A percentile compares a stretch with the other conserved stretches of the same genome.
Evolutionary conservation across 2,329 filamentous ascomycete species (phyloP).

Genomic region (Nothophaeocryptopus gaeumannii): DNA sequence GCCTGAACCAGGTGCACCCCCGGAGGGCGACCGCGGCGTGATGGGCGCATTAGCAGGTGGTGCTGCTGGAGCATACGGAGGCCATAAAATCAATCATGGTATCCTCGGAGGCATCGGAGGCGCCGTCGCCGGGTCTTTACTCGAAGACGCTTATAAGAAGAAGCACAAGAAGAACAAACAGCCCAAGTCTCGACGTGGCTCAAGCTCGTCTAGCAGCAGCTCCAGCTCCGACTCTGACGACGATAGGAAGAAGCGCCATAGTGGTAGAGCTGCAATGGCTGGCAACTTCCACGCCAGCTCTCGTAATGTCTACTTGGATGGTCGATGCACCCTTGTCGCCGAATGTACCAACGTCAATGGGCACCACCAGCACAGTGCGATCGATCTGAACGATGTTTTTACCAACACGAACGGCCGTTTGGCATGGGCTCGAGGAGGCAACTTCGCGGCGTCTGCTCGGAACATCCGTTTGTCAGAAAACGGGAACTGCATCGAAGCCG

Average conservation of each 20-base stretch:
- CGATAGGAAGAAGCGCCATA: constrained; percentile 17
- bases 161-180: constrained; percentile 38
- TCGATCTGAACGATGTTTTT: constrained; percentile 40
- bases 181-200: constrained; percentile 15
- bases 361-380: constrained; percentile 30
- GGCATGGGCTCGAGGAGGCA: constrained; percentile 37
- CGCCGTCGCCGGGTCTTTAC: constrained; percentile 53
- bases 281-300: constrained; percentile 42
- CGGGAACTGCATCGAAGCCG: constrained; percentile 36
- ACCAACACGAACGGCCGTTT: constrained; percentile 39
- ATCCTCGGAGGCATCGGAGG: constrained; percentile 58
- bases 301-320: constrained; percentile 36
- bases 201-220: constrained; percentile 19
- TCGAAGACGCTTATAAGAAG: constrained; percentile 54
- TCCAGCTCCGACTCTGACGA: constrained; percentile 20
- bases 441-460: constrained; percentile 37
- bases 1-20: constrained; percentile 8
- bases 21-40: constrained; percentile 54
- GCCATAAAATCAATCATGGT: constrained; percentile 55
- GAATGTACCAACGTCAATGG: constrained; percentile 36
- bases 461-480: constrained; percentile 33
- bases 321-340: constrained; percentile 38
- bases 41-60: constrained; percentile 57
- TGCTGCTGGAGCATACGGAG: constrained; percentile 56
- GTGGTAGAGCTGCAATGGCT: constrained; percentile 17